These are phyloP conservation scores for Sextonia rubra DNA, from an alignment of 164 flowering plant species.

Conservation along the genomic window DNA sequence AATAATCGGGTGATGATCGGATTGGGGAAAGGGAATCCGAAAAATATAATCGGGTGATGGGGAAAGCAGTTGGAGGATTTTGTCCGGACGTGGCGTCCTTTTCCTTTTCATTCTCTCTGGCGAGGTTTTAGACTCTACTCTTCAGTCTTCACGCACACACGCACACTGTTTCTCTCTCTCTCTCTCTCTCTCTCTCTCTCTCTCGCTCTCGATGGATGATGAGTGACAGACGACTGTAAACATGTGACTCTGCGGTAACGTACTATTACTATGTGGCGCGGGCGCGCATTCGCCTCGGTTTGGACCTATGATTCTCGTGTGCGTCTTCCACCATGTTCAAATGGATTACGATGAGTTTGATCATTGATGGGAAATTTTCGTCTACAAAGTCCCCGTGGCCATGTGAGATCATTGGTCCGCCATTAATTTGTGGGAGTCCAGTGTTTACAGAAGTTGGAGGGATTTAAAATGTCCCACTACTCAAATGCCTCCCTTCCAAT, in stretches of 20 bases:
- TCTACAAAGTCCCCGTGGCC: not conserved
- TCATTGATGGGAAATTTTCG: no score
- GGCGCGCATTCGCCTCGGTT: not conserved
- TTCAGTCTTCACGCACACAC: not conserved
- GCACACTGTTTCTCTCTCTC: not conserved
- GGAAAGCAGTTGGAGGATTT: conserved; percentile 23
- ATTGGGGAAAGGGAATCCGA: not conserved
- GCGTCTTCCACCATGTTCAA: not conserved
- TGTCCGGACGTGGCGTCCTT: conserved; percentile 36
- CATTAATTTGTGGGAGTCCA: no score
- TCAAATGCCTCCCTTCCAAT: no score
- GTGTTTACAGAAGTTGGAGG: no score
- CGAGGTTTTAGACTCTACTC: not conserved
- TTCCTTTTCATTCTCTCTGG: conserved; percentile 32
- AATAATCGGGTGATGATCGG: not conserved
- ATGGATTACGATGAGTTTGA: no score
- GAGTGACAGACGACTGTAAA: not conserved
- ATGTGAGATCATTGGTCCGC: no score
- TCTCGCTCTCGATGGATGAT: not conserved
- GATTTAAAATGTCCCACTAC: no score
- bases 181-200: not conserved
- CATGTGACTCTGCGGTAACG: not conserved
- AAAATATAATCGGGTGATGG: not conserved
- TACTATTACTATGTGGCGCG: not conserved
- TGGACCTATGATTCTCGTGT: not conserved